Evolutionary conservation across 148 eudicot genomes (phyloP), one percentile per base, ranked within the genome.

Genomic region (Pouteria glomerata): DNA sequence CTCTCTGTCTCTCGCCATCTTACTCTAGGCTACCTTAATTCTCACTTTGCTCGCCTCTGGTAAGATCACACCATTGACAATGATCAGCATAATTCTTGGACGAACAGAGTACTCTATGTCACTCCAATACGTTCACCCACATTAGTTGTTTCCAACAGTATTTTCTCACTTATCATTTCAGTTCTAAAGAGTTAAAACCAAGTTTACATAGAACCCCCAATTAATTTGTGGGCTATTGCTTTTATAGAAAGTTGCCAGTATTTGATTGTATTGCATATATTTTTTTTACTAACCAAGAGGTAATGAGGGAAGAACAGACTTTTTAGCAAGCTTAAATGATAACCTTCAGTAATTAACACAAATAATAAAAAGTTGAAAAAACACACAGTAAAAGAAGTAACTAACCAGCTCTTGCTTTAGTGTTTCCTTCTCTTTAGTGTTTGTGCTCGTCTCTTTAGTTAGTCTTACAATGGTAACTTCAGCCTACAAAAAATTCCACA

Each of bases 321-420:
- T 44, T 14, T 14, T 6, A 1, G 47, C 6, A 1, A 44, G 12
- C 47, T 44, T 4, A 6, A 44, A 14, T 11, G 12, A 39, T 39
- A 10, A 39, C 0, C 10, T 39, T 39, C 44, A 39, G 44, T 39
- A 39, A 10, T 39, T 39, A 39, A 39, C 10, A 4, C 63, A 39
- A 37, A 30, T 15, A 65, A 29, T 18, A 16, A 15, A 56, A 21
- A 57, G 63, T 23, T 44, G 21, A 16, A 24, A 51, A 19, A 47
- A 18, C 1, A 67, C 6, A 21, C 16, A 44, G 23, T 19, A 61
- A 37, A 18, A 63, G 30, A 63, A 30, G 68, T 34, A 57, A 81
- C 83, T 79, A 34, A 86, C 93, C 82, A 87, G 73, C 73, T 89
- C 86, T 53, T 83, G 83, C 74, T 80, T 76, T 64, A 82, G 81